Evolutionary conservation across 805 yeast species (phyloP), one percentile per base, ranked within the genome.

Genomic region (Tetrapisispora phaffii): DNA sequence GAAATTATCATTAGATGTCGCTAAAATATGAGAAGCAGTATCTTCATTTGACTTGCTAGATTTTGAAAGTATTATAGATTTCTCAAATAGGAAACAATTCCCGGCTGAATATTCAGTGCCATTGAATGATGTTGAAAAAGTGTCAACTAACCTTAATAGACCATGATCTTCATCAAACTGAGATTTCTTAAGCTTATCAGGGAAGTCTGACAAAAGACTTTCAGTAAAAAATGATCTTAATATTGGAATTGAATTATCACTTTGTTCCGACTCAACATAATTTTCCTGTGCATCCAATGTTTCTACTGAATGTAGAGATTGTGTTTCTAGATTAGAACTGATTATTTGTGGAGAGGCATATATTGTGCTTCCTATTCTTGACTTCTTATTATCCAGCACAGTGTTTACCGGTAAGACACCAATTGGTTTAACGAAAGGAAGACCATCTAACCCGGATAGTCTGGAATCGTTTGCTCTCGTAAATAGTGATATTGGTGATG

Each of bases 1-100:
- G 12, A 58, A 45, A 32, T 10, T 32, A 9, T 42, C 44, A 34
- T 20, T 19, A n/a, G 16, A 4, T 13, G 47, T 40, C 8, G 44
- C 50, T 2, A 49, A 22, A 7, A 50, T 39, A 13, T 28, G 34
- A 22, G 40, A 44, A 12, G 44, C 47, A 3, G 34, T 35, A 5
- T 28, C 42, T n/a, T 48, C 41, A 7, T 41, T 39, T 7, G 37
- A 39, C 6, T 45, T 51, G 15, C 45, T 43, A 8, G 49, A 31
- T 5, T 36, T 34, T 1, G 56, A 52, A 8, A 57, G 41, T 15
- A 59, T 20, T 13, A 61, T 38, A 3, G 55, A 55, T 15, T 48
- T 49, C 35, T 61, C 62, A 50, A 69, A 69, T 29, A 70, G 45
- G 49, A 58, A 68, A 29, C 68, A 67, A 32, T 62, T 55, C 10